phyloP scores from a whole-genome alignment of 1,284 basidiomycete genomes.

The Ceratorhiza oryzae-sativae region DNA sequence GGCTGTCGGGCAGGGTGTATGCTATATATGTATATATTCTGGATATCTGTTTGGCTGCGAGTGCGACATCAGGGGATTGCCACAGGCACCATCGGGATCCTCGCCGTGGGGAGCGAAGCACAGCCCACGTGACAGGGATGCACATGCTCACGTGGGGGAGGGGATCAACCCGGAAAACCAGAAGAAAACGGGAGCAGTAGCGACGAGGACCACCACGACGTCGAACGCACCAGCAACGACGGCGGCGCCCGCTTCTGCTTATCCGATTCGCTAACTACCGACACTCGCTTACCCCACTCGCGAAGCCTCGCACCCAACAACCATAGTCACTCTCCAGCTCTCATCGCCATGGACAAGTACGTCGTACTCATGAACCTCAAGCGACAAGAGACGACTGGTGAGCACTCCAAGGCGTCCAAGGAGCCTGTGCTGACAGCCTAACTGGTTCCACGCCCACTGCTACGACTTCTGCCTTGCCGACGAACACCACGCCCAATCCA shows the following conservation, averaged over 20 bases:
- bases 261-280: conserved; percentile 4
- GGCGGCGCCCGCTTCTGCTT: neutral
- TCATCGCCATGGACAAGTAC: conserved; percentile 32
- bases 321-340: neutral
- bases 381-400: conserved; percentile 30
- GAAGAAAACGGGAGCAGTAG: neutral
- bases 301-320: conserved; percentile 37
- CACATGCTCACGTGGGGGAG: conserved; percentile 27
- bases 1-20: no score
- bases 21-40: no score
- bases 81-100: neutral
- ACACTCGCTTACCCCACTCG: conserved; percentile 38
- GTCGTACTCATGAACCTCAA: conserved; percentile 33
- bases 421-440: conserved; percentile 14
- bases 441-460: conserved; percentile 6
- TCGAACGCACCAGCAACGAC: neutral
- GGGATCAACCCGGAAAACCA: conserved; percentile 10
- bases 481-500: neutral
- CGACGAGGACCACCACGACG: conserved; percentile 21
- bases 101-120: conserved; percentile 4
- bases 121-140: conserved; percentile 18
- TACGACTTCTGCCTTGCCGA: neutral
- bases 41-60: no score
- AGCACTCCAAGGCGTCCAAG: neutral
- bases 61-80: no score